Conservation (phyloP, 2,329 filamentous ascomycete species). For the Diaporthe aspalathi region DNA sequence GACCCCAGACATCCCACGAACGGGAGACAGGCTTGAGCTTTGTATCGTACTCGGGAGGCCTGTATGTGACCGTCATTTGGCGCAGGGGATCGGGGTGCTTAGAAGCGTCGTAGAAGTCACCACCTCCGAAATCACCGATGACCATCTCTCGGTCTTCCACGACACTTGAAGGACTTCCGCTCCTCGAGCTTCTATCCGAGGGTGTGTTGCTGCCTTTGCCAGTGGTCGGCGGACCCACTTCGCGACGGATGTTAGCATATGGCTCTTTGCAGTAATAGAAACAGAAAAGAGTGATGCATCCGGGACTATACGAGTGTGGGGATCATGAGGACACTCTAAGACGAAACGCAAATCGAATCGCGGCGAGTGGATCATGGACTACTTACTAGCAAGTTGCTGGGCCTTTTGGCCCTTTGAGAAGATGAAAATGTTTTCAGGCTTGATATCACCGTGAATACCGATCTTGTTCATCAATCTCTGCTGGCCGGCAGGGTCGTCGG, state of each 20-base stretch:
- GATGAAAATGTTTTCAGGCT: constrained; percentile 40
- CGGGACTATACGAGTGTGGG: background rate
- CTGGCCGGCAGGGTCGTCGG: constrained; percentile 33
- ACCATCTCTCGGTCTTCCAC: constrained; percentile 33
- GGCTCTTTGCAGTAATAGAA: background rate
- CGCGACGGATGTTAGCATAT: background rate
- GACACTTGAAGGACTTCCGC: constrained; percentile 32
- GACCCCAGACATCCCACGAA: constrained; percentile 44
- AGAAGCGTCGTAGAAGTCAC: constrained; percentile 39
- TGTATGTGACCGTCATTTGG: constrained; percentile 38
- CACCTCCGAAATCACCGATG: constrained; percentile 40
- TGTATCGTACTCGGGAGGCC: constrained; percentile 40
- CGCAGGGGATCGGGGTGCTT: constrained; percentile 38
- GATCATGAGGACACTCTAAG: no score
- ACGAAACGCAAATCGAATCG: background rate
- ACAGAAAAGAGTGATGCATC: background rate
- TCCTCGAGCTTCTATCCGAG: constrained; percentile 29
- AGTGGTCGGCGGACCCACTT: constrained; percentile 36
- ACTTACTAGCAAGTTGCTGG: constrained; percentile 31
- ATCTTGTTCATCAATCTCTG: constrained; percentile 39
- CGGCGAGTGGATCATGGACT: background rate
- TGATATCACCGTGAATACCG: constrained; percentile 41
- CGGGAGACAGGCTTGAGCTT: constrained; percentile 40
- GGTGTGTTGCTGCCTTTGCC: constrained; percentile 19
- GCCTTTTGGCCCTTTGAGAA: constrained; percentile 38